A percentile compares a stretch with the other conserved stretches of the same genome.
These are phyloP conservation scores for Boletellus ananiceps DNA, from an alignment of 768 basidiomycete species.

Conservation along the genomic window DNA sequence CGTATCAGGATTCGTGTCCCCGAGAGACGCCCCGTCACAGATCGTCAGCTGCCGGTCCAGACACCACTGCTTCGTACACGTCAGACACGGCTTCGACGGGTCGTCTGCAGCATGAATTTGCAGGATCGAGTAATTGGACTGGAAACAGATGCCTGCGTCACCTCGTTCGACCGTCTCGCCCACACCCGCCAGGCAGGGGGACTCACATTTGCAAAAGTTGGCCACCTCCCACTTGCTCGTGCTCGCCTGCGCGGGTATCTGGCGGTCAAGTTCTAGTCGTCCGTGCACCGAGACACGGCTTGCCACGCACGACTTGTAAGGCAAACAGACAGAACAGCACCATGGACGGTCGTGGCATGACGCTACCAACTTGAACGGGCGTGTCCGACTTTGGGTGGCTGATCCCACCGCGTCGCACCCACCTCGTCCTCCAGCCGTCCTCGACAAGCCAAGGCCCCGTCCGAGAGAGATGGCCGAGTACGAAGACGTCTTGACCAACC, in stretches of 20 bases:
- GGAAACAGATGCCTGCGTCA: conserved; percentile 81
- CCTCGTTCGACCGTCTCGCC: conserved; percentile 3
- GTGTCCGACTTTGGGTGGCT: conserved; percentile 13
- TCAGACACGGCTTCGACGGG: conserved; percentile 84
- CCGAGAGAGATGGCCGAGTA: conserved; percentile 66
- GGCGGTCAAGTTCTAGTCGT: conserved; percentile 13
- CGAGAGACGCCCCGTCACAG: conserved; percentile 74
- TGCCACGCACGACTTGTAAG: conserved; percentile 26
- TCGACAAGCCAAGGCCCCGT: conserved; percentile 3
- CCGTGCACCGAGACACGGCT: neutral
- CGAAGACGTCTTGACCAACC: conserved; percentile 94
- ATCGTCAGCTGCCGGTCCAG: conserved; percentile 85
- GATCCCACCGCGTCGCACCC: neutral
- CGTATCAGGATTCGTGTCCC: conserved; percentile 87
- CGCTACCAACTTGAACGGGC: neutral
- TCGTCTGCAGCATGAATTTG: conserved; percentile 77
- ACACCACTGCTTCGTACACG: conserved; percentile 95
- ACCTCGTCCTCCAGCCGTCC: neutral
- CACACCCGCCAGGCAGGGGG: neutral
- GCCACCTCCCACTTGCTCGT: conserved; percentile 85
- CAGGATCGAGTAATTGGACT: conserved; percentile 80
- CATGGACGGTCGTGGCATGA: conserved; percentile 17
- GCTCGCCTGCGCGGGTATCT: conserved; percentile 40
- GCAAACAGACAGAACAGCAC: conserved; percentile 17
- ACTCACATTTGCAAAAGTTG: conserved; percentile 83